Conservation (phyloP, 768 basidiomycete species). For the Mycena alexandri region DNA sequence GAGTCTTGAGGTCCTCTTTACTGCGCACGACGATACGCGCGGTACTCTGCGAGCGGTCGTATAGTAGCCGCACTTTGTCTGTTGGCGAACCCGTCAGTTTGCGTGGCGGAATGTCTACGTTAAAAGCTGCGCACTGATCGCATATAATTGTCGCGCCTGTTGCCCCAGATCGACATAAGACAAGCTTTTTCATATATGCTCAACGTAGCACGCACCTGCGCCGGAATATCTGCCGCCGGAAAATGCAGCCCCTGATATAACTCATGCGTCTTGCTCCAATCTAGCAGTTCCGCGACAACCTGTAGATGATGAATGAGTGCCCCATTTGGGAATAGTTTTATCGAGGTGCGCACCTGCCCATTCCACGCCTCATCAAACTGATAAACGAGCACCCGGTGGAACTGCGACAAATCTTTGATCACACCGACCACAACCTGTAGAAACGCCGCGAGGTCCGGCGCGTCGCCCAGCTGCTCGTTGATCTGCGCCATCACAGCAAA, state of each 20-base stretch:
- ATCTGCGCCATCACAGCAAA: constrained; percentile 84
- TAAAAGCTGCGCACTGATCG: constrained; percentile 62
- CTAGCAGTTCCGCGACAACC: constrained; percentile 83
- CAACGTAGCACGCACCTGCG: constrained; percentile 60
- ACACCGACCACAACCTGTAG: constrained; percentile 79
- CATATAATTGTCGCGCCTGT: constrained; percentile 77
- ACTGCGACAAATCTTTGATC: constrained; percentile 83
- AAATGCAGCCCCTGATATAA: constrained; percentile 81
- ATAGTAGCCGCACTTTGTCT: constrained; percentile 85
- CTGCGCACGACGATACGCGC: constrained; percentile 77
- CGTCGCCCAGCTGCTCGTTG: constrained; percentile 81
- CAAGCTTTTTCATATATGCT: not conserved
- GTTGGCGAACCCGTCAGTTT: not conserved
- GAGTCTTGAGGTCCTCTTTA: constrained; percentile 73
- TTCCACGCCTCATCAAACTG: constrained; percentile 88
- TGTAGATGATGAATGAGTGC: no score
- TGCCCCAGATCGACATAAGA: constrained; percentile 4
- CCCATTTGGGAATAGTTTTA: no score
- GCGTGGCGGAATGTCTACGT: not conserved
- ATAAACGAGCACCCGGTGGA: constrained; percentile 85
- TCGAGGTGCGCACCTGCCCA: constrained; percentile 63
- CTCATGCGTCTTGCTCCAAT: constrained; percentile 81
- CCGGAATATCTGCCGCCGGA: constrained; percentile 76
- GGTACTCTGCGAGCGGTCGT: constrained; percentile 78
- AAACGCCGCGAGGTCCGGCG: constrained; percentile 74